Evolutionary conservation across 495 filamentous ascomycete species (phyloP), one percentile per base, ranked within the genome.

Genomic region (Aspergillus sparsus): DNA sequence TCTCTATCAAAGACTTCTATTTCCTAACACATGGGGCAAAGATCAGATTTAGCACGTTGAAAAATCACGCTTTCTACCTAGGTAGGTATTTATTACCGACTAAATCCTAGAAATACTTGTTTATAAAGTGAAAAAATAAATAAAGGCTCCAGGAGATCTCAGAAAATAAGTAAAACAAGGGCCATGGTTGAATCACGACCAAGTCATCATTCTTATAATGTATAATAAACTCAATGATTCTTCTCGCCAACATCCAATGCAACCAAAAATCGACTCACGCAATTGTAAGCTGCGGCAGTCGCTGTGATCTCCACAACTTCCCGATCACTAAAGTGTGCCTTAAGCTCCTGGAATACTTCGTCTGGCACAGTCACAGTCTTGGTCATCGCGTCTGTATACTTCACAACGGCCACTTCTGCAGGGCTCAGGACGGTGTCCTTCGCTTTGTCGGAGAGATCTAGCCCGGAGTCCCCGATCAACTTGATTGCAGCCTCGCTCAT

Each of bases 221-320:
- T 27, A 27, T 7, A 52, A 37, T 21, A 16, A 32, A 8, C 42
- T 62, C 49, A 66, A 56, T 64, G 61, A 36, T 83, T 85, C 66
- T 75, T 80, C 69, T 87, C 84, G 16, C 83, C 84, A 77, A 92
- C 89, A 74, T 93, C 87, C 62, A 96, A 68, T 16, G 90, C 90
- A 34, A 95, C 90, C 62, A 95, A 72, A 65, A 95, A 93, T 49
- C 91, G 80, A 64, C 87, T 90, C 10, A 96, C 91, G 71, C 89
- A 92, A 69, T 95, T 95, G 69, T 96, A 95, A 33, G 84, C 85
- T n/a, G 87, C 89, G 61, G 88, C 84, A 27, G 88, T 91, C 13
- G 89, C 84, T 56, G 87, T 90, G 60, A 92, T 80, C 77, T 94
- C 90, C 36, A 93, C 88, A 36, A 89, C 75, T 77, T 91, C 86